Evolutionary conservation across 2,329 filamentous ascomycete species (phyloP), one percentile per base, ranked within the genome.

Genomic region (Beauveria varroae): DNA sequence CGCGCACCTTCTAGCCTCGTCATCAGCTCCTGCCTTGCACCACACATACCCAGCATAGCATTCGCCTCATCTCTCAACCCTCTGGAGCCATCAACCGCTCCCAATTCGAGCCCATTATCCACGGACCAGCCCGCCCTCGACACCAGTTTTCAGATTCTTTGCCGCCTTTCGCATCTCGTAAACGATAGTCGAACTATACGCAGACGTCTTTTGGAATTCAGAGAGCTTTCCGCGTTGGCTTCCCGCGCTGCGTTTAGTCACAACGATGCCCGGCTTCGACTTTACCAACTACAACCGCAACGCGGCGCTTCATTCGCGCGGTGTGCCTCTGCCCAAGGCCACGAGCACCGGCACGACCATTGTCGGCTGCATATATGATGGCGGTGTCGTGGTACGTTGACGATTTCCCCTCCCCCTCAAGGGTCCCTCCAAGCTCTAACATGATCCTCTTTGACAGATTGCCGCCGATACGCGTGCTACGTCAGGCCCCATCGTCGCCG

Each of bases 261-360:
- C 55, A 28, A 62, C 72, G 71, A 99, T 99, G 95, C 88, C 90
- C 71, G 93, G 93, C 80, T 96, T 97, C 84, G 93, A 98, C 81
- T 99, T 99, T 84, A 96, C 92, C 77, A 99, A 99, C 84, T 95
- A 98, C 86, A 96, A 96, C 85, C 91, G 95, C 82, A 99, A 99
- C 86, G 86, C 89, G 75, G 93, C 93, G 66, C 86, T 99, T 68
- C 93, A 98, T 76, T 91, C 93, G 70, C 87, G 89, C 77, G 96
- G 96, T 69, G 89, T 98, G 57, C 95, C 95, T 64, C 82, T 98
- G 63, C 95, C 96, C 70, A 98, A 97, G 81, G 95, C 95, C 65
- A 99, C 95, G 64, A 97, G 93, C 79, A 99, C 95, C 64, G 95
- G 95, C 81, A 99, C 95, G 63, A 99, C 95, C 66, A 99, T 99